phyloP scores from a whole-genome alignment of 139 green algal species.

The Tetraselmis striata region DNA sequence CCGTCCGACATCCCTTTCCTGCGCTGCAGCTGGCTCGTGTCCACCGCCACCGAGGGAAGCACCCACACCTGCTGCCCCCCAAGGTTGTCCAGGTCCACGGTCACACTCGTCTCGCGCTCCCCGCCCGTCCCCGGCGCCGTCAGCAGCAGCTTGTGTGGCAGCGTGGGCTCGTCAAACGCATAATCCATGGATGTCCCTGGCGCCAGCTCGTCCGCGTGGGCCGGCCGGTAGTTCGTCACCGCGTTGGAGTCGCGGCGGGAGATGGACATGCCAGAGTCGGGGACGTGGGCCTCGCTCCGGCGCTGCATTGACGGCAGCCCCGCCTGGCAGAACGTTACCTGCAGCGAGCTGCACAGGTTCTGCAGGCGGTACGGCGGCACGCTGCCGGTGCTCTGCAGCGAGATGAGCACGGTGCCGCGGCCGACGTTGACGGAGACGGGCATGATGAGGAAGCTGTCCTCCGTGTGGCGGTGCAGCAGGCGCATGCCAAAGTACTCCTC shows the following conservation, averaged over 20 bases:
- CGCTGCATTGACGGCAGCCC: neutral
- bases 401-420: constrained; percentile 44
- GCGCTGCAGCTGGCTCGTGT: neutral
- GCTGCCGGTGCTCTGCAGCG: constrained; percentile 33
- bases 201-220: neutral
- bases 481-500: constrained; percentile 78
- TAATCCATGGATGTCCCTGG: constrained; percentile 53
- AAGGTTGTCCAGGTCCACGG: constrained; percentile 14
- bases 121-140: neutral
- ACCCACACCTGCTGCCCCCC: neutral
- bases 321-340: neutral
- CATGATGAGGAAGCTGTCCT: constrained; percentile 62
- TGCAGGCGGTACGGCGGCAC: constrained; percentile 68
- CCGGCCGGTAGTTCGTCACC: neutral
- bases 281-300: neutral
- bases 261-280: too few species aligned
- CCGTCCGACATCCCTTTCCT: neutral
- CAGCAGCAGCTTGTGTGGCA: constrained; percentile 36
- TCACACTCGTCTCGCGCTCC: constrained; percentile 10
- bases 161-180: constrained; percentile 78
- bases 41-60: neutral
- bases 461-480: constrained; percentile 30
- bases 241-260: neutral
- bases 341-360: constrained; percentile 48
- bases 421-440: constrained; percentile 79